phyloP scores from a whole-genome alignment of 257 asterid genomes.

The Nicotiana otophora region DNA sequence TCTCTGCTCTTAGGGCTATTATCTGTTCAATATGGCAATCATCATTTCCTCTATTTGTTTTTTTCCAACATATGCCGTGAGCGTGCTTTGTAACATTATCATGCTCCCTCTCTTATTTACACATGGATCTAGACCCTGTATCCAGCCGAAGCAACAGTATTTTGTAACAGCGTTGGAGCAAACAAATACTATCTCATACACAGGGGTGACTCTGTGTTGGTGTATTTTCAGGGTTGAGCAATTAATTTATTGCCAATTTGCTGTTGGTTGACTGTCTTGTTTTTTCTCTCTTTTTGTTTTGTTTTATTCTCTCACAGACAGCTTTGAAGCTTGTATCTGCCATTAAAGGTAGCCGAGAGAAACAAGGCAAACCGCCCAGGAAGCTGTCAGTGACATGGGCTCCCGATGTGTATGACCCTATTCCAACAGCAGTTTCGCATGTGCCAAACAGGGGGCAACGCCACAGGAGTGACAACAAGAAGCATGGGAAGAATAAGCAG shows the following conservation, averaged over 20 bases:
- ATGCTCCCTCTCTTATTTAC: not conserved
- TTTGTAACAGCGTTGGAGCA: not conserved
- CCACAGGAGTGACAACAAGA: conserved; percentile 47
- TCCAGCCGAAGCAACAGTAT: not conserved
- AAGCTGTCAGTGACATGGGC: conserved; percentile 77
- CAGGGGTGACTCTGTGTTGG: not conserved
- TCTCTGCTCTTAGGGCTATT: not conserved
- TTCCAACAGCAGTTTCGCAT: conserved; percentile 78
- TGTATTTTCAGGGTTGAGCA: not conserved
- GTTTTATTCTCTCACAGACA: conserved; percentile 42
- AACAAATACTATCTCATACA: not conserved
- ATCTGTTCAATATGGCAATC: not conserved
- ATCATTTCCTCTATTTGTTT: not conserved
- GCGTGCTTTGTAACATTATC: not conserved
- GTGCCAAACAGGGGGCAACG: conserved; percentile 53
- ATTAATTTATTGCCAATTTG: not conserved
- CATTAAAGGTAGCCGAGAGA: conserved; percentile 93
- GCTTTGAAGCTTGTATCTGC: conserved; percentile 69
- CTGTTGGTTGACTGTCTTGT: conserved; percentile 9
- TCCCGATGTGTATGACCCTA: conserved; percentile 88
- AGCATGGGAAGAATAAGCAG: conserved; percentile 64
- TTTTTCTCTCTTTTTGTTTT: conserved; percentile 17
- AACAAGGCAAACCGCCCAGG: conserved; percentile 50
- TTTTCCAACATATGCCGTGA: not conserved
- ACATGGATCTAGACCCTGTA: not conserved